Base-by-base conservation (phyloP, 331 rosid species). In the Dryas integrifolia region DNA sequence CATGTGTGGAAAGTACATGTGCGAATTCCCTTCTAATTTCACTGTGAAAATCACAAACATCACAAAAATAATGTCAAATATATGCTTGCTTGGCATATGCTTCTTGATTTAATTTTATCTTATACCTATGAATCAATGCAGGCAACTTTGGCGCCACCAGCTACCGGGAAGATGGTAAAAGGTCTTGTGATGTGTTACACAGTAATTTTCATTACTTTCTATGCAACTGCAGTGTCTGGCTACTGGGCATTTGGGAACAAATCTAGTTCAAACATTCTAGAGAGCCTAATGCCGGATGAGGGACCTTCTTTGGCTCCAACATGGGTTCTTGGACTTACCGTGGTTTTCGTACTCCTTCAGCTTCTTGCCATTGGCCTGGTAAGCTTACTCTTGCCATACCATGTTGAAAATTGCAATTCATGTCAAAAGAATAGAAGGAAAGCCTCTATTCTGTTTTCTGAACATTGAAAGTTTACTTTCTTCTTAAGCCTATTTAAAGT, bases 121-220 rank as follows among this genome's bases (percentile, higher is more conserved):
- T 24, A 53, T 39, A 12, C 53, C 69, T 56, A 13, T 71, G 67
- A 46, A 71, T 62, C 43, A 56, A 69, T 72, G 38, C 87, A 92
- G 98, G 98, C 98, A 62, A 92, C 98, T 74, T 81, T 92, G 76
- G 96, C 96, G 4, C 96, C 98, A 49, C 98, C 98, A 57, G 95
- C 90, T 26, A 78, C 88, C 21, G 98, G 98, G 79, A 92, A 92
- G 89, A 92, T 92, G 96, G 85, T 88, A 30, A 92, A 92, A 80
- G 98, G 96, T 13, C 96, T 92, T 44, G 2, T 68, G 5, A 86
- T 92, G 98, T 92, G 98, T 74, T 92, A 92, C 72, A 0, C 82
- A 0, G 91, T 88, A 21, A 90, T 92, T 52, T 82, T 59, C 57
- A 9, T 92, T 49, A 92, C 96, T 0, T 92, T 90, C 82, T 92